Percentiles rank a stretch among this genome's conserved stretches.
Evolutionary conservation across 2,329 filamentous ascomycete genomes (phyloP).

Genomic region (Colletotrichum tropicale): DNA sequence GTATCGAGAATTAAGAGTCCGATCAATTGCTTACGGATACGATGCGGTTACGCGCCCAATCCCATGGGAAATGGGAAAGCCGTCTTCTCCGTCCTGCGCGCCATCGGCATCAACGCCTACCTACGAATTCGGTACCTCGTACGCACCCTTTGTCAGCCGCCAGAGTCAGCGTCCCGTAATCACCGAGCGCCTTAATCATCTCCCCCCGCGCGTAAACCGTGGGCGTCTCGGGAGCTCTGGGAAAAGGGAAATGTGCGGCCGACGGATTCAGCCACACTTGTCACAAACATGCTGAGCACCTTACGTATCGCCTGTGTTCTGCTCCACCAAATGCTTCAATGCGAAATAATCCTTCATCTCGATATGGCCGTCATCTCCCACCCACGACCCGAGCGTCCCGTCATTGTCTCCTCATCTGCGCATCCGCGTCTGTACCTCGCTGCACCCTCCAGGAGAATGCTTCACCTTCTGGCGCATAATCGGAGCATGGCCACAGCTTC

Average conservation of each 20-base stretch:
- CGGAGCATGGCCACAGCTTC: background rate
- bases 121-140: background rate
- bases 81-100: background rate
- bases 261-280: background rate
- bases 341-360: background rate
- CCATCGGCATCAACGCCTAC: background rate
- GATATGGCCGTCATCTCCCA: background rate
- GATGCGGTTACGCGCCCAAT: background rate
- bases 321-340: background rate
- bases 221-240: background rate
- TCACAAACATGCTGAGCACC: background rate
- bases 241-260: background rate
- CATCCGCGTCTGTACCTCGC: background rate
- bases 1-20: background rate
- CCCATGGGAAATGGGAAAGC: background rate
- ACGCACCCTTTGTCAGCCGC: slow-evolving; percentile 6
- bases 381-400: slow-evolving; percentile 1
- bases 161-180: background rate
- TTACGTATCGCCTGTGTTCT: background rate
- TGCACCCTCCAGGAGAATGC: background rate
- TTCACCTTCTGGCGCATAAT: background rate
- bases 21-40: background rate
- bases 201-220: background rate
- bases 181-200: background rate
- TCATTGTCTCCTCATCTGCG: background rate